Evolutionary conservation across 2,329 filamentous ascomycete species (phyloP), one percentile per base, ranked within the genome.

Genomic region (Beauveria sp.): DNA sequence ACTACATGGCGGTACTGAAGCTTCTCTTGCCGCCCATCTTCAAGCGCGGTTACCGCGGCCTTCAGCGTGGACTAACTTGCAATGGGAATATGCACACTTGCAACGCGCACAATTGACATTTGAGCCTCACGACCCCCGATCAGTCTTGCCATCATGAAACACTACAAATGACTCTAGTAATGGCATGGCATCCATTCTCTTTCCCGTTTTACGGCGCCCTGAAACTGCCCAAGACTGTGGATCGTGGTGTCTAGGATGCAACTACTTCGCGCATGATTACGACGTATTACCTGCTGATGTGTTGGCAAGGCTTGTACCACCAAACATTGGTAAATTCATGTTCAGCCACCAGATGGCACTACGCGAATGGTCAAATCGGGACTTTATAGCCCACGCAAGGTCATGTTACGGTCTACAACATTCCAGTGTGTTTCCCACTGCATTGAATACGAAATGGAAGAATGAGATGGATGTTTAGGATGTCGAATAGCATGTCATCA

Each of bases 1-100:
- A 12, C 59, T 69, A 20, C 68, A 72, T 46, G 68, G 68, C 10
- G 67, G 68, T 14, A 70, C 67, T 0, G 34, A 60, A 34, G 56
- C 56, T 18, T 24, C 48, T 14, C 46, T 60, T 10, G n/a, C 31
- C 2, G 38, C 46, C n/a, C 28, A 52, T 38, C 34, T 60, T 1
- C 26, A 16, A 16, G 46, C 53, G 18, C 34, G 40, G 26, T 20
- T 26, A 12, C 22, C 16, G 22, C 4, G 16, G 22, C 31, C 16
- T 3, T 6, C 24, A 18, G 5, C 3, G 14, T 2, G 10, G 18
- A 22, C 14, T 16, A 0, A 4, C 34, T 16, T 38, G 5, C 10
- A 46, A 10, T 34, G 18, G 6, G 7, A 18, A 12, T 38, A 48
- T 22, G 20, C n/a, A 22, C 40, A 56, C n/a, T n/a, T 58, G 20